A percentile compares a stretch with the other conserved stretches of the same genome.
Conservation (phyloP, 768 basidiomycete genomes). For the Candolleomyces eurysporus region DNA sequence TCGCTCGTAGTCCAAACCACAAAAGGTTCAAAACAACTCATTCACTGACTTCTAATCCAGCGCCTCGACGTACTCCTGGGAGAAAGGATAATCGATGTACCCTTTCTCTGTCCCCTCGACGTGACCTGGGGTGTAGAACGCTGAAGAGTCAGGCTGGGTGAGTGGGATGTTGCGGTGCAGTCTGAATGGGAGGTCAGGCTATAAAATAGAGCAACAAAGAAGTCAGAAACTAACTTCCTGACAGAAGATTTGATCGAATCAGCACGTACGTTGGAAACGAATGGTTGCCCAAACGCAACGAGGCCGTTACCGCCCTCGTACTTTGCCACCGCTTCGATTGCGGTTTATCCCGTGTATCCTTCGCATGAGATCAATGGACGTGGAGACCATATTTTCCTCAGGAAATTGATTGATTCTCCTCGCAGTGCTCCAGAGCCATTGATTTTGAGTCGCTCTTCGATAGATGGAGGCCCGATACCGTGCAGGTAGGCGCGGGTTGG, state of each 20-base stretch:
- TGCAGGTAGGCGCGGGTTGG: slow-evolving; percentile 54
- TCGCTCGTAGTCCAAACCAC: too few species aligned
- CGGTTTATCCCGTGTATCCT: slow-evolving; percentile 40
- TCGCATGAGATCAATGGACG: slow-evolving; percentile 41
- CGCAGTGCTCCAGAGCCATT: slow-evolving; percentile 4
- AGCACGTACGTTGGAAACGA: slow-evolving; percentile 31
- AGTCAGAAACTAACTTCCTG: background rate
- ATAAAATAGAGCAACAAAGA: background rate
- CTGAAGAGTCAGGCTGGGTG: slow-evolving; percentile 29
- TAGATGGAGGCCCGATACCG: slow-evolving; percentile 36
- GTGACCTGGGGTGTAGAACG: slow-evolving; percentile 38
- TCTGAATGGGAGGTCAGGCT: slow-evolving; percentile 13
- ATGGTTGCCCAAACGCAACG: slow-evolving; percentile 28
- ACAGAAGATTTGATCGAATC: too few species aligned
- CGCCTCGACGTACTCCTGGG: slow-evolving; percentile 5
- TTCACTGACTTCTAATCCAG: too few species aligned
- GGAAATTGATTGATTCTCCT: slow-evolving; percentile 37
- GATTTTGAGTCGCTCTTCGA: slow-evolving; percentile 7
- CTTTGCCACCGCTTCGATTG: slow-evolving; percentile 27
- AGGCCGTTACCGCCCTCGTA: slow-evolving; percentile 17
- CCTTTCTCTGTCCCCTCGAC: slow-evolving; percentile 20
- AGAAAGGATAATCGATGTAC: slow-evolving; percentile 30
- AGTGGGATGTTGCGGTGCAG: slow-evolving; percentile 19
- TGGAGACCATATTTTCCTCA: slow-evolving; percentile 45
- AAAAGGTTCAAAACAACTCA: too few species aligned